phyloP scores from a whole-genome alignment of 805 yeast species.

The Hanseniaspora guilliermondii region DNA sequence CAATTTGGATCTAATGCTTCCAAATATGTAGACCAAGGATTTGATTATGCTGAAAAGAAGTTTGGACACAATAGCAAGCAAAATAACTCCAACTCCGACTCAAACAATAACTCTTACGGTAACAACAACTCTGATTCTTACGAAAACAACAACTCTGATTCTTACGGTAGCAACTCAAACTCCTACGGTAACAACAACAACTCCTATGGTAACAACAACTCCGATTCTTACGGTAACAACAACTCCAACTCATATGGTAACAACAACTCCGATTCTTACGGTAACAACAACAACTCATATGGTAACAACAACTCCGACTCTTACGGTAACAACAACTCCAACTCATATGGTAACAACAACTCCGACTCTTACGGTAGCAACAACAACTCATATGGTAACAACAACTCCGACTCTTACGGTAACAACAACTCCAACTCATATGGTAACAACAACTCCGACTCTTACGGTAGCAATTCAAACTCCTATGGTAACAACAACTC shows the following conservation, averaged over 20 bases:
- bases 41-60: constrained; percentile 22
- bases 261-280: constrained; percentile 22
- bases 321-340: constrained; percentile 17
- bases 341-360: constrained; percentile 21
- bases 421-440: constrained; percentile 21
- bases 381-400: constrained; percentile 13
- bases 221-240: constrained; percentile 17
- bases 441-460: constrained; percentile 24
- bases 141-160: constrained; percentile 20
- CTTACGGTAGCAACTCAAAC: constrained; percentile 18
- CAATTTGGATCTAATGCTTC: constrained; percentile 14
- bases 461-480: constrained; percentile 20
- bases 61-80: constrained; percentile 15
- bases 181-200: constrained; percentile 22
- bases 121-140: constrained; percentile 29
- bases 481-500: constrained; percentile 18
- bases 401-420: constrained; percentile 26
- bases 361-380: constrained; percentile 23
- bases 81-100: constrained; percentile 21
- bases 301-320: constrained; percentile 20
- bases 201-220: constrained; percentile 19
- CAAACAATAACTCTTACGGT: constrained; percentile 14
- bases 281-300: constrained; percentile 23
- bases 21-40: constrained; percentile 17
- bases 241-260: constrained; percentile 24